phyloP scores from a whole-genome alignment of 164 flowering plant species.

The Amborella trichopoda region DNA sequence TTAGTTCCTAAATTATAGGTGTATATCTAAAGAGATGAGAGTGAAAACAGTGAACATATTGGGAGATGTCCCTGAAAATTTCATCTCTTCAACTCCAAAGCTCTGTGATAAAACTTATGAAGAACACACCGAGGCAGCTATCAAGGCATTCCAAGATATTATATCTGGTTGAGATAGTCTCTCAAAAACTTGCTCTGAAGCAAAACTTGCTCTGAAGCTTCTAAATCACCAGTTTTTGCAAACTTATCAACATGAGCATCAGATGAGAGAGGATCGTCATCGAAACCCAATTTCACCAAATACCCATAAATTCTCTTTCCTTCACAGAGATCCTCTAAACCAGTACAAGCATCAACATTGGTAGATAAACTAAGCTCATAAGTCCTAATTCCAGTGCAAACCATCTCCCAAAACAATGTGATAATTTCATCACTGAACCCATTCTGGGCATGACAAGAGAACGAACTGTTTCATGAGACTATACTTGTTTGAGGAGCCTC shows the following conservation, averaged over 20 bases:
- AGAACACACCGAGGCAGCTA: slow-evolving; percentile 74
- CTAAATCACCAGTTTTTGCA: slow-evolving; percentile 44
- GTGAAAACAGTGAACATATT: slow-evolving; percentile 63
- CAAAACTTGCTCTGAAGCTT: slow-evolving; percentile 29
- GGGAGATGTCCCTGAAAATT: slow-evolving; percentile 25
- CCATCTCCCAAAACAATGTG: slow-evolving; percentile 48
- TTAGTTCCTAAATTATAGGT: no score
- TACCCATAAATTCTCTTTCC: slow-evolving; percentile 62
- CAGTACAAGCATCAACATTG: slow-evolving; percentile 47
- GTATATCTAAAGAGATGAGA: no score
- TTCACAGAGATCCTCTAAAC: slow-evolving; percentile 26
- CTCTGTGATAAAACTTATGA: slow-evolving; percentile 34
- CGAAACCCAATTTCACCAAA: slow-evolving; percentile 51
- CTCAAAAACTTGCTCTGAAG: no score
- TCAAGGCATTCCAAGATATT: slow-evolving; percentile 75
- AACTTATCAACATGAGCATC: slow-evolving; percentile 83
- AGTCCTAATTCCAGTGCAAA: slow-evolving; percentile 36
- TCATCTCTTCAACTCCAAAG: slow-evolving; percentile 42
- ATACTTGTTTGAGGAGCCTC: slow-evolving; percentile 36
- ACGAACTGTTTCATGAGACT: slow-evolving; percentile 72
- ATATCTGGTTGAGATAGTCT: slow-evolving; percentile 37
- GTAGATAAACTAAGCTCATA: slow-evolving; percentile 61
- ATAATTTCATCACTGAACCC: slow-evolving; percentile 36
- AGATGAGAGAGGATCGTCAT: slow-evolving; percentile 40
- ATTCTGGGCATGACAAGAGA: slow-evolving; percentile 48